These are phyloP conservation scores for Keithomyces neogunnii DNA, from an alignment of 2,329 filamentous ascomycete species.

Conservation along the genomic window DNA sequence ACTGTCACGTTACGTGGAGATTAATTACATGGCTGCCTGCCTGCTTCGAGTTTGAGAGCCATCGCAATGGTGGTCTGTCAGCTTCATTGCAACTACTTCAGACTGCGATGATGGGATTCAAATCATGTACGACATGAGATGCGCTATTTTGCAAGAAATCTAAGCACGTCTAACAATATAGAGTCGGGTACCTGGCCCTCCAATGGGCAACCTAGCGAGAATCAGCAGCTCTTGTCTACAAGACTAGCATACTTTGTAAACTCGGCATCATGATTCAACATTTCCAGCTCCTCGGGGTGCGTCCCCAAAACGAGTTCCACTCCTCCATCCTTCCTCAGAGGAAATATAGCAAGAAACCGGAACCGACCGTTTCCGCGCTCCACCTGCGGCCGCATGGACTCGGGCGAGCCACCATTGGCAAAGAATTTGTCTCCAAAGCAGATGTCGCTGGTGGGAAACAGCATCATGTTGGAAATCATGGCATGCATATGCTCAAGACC, in stretches of 20 bases:
- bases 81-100: no score
- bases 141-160: no score
- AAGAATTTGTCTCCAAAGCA: conserved; percentile 19
- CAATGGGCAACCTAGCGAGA: neutral
- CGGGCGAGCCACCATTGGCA: conserved; percentile 15
- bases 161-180: no score
- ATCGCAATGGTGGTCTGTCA: no score
- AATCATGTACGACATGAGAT: no score
- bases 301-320: conserved; percentile 21
- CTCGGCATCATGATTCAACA: conserved; percentile 17
- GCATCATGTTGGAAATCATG: conserved; percentile 22
- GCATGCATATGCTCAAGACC: conserved; percentile 18
- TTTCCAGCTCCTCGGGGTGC: conserved; percentile 19
- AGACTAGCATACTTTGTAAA: conserved; percentile 15
- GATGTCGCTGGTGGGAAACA: conserved; percentile 18
- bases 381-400: conserved; percentile 19
- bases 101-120: no score
- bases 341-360: conserved; percentile 18
- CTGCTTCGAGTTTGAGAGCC: no score
- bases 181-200: no score
- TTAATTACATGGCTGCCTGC: no score
- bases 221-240: neutral
- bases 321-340: conserved; percentile 18
- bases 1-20: no score
- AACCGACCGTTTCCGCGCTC: conserved; percentile 17